These are phyloP conservation scores for Eucalyptus lansdowneana DNA, from an alignment of 345 rosid species.

Conservation along the genomic window DNA sequence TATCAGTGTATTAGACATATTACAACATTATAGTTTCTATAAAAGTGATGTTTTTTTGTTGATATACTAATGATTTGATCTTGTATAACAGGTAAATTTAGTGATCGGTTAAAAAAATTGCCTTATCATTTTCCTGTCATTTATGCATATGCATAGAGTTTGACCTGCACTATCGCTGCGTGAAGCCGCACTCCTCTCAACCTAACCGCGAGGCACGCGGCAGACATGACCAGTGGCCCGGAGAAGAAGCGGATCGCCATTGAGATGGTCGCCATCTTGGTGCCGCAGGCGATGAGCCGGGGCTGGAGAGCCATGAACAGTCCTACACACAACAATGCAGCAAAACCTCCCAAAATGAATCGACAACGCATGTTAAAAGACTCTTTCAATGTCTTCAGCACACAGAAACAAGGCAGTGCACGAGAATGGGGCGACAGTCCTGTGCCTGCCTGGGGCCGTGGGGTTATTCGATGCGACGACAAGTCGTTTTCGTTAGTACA, in stretches of 20 bases:
- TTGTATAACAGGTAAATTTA: not conserved
- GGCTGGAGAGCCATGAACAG: slow-evolving; percentile 80
- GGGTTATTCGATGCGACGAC: not conserved
- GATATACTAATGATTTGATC: not conserved
- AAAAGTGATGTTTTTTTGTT: not conserved
- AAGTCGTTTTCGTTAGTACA: not conserved
- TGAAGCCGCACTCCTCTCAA: slow-evolving; percentile 37
- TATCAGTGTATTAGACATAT: not conserved
- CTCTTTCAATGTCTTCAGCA: not conserved
- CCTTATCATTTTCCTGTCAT: not conserved
- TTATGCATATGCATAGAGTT: not conserved
- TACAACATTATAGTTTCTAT: not conserved
- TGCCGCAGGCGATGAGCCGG: slow-evolving; percentile 53
- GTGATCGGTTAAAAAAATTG: not conserved
- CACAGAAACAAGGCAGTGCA: not conserved
- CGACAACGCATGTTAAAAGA: not conserved
- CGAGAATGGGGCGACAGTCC: not conserved
- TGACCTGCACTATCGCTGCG: slow-evolving; percentile 73
- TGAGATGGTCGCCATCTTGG: slow-evolving; percentile 42
- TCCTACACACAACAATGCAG: slow-evolving; percentile 13
- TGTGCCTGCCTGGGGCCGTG: not conserved
- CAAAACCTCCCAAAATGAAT: not conserved
- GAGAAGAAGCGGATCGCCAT: slow-evolving; percentile 50
- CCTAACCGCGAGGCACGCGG: slow-evolving; percentile 35
- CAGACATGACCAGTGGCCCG: slow-evolving; percentile 57